Evolutionary conservation across 202 grass and related monocot species (phyloP).

Genomic region (Bolboschoenoplectus hybrid): DNA sequence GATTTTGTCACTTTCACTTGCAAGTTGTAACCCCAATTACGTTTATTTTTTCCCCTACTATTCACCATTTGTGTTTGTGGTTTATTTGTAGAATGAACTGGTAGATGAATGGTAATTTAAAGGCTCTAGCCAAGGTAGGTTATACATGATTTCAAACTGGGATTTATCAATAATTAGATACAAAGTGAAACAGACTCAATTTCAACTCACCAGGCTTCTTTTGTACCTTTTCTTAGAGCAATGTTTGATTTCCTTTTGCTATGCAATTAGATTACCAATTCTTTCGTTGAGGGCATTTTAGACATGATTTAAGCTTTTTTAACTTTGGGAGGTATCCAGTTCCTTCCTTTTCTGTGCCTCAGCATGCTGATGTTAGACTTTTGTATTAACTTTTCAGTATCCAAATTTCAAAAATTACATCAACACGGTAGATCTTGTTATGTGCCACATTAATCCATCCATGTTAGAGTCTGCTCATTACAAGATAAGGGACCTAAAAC

Average conservation of each 20-base stretch:
- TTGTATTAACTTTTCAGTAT: neutral
- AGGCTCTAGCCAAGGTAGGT: neutral
- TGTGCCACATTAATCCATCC: neutral
- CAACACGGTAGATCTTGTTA: neutral
- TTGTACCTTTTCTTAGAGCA: neutral
- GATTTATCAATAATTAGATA: neutral
- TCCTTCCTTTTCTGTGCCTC: neutral
- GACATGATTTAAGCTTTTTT: neutral
- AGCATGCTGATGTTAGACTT: neutral
- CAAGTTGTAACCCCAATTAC: no score
- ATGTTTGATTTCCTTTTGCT: neutral
- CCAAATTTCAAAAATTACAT: neutral
- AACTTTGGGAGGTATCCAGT: constrained; percentile 12
- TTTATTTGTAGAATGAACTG: constrained; percentile 11
- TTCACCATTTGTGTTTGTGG: neutral
- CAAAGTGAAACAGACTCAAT: constrained; percentile 23
- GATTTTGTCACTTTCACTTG: neutral
- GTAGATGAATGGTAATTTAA: constrained; percentile 5
- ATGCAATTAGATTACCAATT: constrained; percentile 10
- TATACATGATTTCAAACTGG: constrained; percentile 13
- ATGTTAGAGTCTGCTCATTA: neutral
- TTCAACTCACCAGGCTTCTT: neutral
- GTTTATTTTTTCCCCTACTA: neutral
- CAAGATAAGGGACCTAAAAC: neutral
- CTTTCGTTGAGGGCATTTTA: neutral